These are phyloP conservation scores for Letharia columbiana DNA, from an alignment of 495 filamentous ascomycete genomes.

Conservation along the genomic window DNA sequence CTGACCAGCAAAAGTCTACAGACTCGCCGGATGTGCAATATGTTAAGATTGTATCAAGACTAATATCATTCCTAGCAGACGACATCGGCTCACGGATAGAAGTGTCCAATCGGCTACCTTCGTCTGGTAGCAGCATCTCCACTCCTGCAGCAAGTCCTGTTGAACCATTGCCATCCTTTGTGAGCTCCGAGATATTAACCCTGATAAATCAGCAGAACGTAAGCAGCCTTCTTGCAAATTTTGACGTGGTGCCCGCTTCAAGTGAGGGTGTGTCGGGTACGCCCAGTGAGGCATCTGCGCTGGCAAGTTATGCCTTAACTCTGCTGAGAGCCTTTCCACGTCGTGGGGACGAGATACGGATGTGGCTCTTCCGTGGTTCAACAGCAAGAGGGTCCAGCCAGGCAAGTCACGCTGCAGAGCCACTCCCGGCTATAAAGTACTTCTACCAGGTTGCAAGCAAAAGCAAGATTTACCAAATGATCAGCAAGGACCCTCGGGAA, in stretches of 20 bases:
- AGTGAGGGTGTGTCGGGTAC: constrained; percentile 12
- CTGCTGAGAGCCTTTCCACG: constrained; percentile 79
- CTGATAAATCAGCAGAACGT: constrained; percentile 61
- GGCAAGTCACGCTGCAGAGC: constrained; percentile 30
- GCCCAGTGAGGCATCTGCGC: constrained; percentile 55
- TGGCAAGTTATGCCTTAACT: constrained; percentile 82
- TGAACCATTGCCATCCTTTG: constrained; percentile 44
- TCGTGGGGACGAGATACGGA: constrained; percentile 79
- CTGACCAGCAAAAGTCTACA: constrained; percentile 34
- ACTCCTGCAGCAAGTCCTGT: constrained; percentile 22
- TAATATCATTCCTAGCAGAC: constrained; percentile 54
- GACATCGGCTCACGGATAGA: constrained; percentile 51
- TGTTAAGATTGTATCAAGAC: constrained; percentile 53
- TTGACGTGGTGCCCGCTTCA: constrained; percentile 31
- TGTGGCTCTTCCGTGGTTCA: constrained; percentile 86
- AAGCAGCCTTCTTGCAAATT: constrained; percentile 46
- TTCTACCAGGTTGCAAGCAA: constrained; percentile 73
- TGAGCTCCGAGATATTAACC: constrained; percentile 51
- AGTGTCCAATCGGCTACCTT: constrained; percentile 35
- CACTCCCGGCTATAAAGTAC: constrained; percentile 68
- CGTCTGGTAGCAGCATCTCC: constrained; percentile 25
- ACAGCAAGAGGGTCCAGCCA: constrained; percentile 37
- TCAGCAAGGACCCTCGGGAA: constrained; percentile 48
- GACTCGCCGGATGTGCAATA: constrained; percentile 46
- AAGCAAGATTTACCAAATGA: constrained; percentile 57